Percentiles rank a stretch among this genome's conserved stretches.
Conservation (phyloP, 805 yeast genomes). For the Nakazawaea laoshanensis region DNA sequence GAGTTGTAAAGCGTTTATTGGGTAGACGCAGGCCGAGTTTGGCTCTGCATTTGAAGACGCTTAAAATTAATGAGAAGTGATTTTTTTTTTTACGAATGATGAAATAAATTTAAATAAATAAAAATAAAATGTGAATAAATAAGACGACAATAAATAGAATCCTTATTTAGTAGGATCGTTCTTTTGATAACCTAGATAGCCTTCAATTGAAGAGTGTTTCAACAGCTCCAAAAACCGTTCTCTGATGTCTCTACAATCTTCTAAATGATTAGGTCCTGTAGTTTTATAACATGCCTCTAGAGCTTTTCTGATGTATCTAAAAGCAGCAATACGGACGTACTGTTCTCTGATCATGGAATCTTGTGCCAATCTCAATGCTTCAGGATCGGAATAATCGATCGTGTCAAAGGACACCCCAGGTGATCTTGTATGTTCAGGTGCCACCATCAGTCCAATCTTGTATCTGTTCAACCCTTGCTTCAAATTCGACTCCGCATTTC, state of each 20-base stretch:
- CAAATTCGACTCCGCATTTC: too few relatives aligned
- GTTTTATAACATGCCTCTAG: conserved; percentile 60
- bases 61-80: too few relatives aligned
- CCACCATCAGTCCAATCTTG: conserved; percentile 1
- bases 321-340: conserved; percentile 60
- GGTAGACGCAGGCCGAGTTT: too few relatives aligned
- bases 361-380: conserved; percentile 65
- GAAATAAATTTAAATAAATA: conserved; percentile 1
- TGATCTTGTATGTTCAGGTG: conserved; percentile 41
- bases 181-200: conserved; percentile 81
- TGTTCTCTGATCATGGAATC: conserved; percentile 73
- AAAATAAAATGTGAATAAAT: conserved; percentile 2
- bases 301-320: conserved; percentile 65
- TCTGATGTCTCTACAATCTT: conserved; percentile 74
- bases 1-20: too few relatives aligned
- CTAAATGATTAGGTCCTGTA: conserved; percentile 60
- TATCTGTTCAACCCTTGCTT: too few relatives aligned
- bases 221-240: conserved; percentile 72
- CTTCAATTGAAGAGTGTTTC: conserved; percentile 59
- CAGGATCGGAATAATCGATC: conserved; percentile 62
- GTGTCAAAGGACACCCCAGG: conserved; percentile 78
- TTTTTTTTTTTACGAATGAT: too few relatives aligned
- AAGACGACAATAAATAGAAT: background rate
- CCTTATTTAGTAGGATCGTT: conserved; percentile 70
- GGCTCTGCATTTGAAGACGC: too few relatives aligned